Evolutionary conservation across 1,139 yeast species (phyloP).

Genomic region (Magnusiomyces tetraspermus): DNA sequence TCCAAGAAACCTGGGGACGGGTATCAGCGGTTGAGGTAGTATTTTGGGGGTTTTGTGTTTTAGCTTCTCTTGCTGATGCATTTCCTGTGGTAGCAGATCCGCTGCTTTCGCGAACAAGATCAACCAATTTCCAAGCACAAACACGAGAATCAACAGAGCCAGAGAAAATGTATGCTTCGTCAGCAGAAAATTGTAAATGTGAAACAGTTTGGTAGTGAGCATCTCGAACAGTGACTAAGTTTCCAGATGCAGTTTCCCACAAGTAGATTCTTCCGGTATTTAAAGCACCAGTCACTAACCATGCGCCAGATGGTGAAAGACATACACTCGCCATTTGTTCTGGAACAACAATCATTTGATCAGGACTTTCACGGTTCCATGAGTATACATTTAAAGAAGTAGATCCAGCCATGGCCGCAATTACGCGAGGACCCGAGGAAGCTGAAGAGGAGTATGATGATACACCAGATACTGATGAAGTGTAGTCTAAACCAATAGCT

Average conservation of each 20-base stretch:
- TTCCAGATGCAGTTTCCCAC: slow-evolving; percentile 83
- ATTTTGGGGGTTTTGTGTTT: slow-evolving; percentile 20
- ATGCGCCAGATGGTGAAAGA: slow-evolving; percentile 39
- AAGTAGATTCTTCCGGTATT: slow-evolving; percentile 60
- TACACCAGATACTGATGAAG: not conserved
- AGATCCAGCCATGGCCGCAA: slow-evolving; percentile 57
- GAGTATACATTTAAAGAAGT: slow-evolving; percentile 69
- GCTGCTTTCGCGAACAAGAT: slow-evolving; percentile 38
- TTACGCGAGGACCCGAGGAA: slow-evolving; percentile 32
- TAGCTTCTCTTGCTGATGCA: not conserved
- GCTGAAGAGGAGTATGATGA: slow-evolving; percentile 20
- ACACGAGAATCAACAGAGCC: slow-evolving; percentile 80
- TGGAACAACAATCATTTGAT: slow-evolving; percentile 78
- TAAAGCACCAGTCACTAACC: slow-evolving; percentile 64
- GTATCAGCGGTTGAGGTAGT: slow-evolving; percentile 24
- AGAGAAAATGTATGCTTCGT: slow-evolving; percentile 61
- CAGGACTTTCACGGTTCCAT: slow-evolving; percentile 70
- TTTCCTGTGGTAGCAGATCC: slow-evolving; percentile 13
- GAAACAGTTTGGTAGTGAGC: slow-evolving; percentile 78
- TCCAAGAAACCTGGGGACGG: slow-evolving; percentile 43
- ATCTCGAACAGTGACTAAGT: slow-evolving; percentile 59
- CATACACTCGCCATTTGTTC: slow-evolving; percentile 60
- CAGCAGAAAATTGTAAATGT: slow-evolving; percentile 46
- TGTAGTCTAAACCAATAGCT: not conserved
- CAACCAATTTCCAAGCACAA: slow-evolving; percentile 62